Evolutionary conservation across 176 grass and related monocot species (phyloP), one percentile per base, ranked within the genome.

Genomic region (Eleusine indica): DNA sequence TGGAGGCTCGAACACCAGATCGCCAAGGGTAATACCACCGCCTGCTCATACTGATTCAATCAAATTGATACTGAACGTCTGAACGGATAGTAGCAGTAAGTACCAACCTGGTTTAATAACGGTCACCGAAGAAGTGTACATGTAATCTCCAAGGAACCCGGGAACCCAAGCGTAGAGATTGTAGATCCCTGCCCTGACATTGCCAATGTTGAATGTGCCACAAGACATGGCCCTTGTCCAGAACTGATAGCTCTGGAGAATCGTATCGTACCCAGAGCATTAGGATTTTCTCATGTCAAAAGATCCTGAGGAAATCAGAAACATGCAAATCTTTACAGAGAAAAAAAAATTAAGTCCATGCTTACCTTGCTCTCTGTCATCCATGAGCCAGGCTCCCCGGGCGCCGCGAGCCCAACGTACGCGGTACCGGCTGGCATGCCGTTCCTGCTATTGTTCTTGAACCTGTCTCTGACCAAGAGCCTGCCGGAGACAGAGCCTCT

Each of bases 111-210:
- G 66, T 1, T 69, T 78, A 7, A 97, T 78, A 7, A 97, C 78
- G 14, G 74, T 86, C 38, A 97, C 56, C 1, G 40, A 6, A 16
- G 80, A 56, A 46, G 70, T 71, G 17, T 83, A 14, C 86, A 80
- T 92, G 81, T 92, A 94, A 67, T 97, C 86, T 19, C 92, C 94
- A 66, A 92, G 51, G 40, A 86, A 74, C 15, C 94, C 88, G 4
- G 94, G 92, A 13, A 92, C 88, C 92, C 92, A 94, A 22, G 92
- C 92, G 72, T 97, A 92, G 39, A 97, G 78, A 42, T 51, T 89
- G 84, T 97, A 97, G 18, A 77, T 82, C n/a, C 94, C 92, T 15
- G 74, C 52, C 41, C 57, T 58, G 17, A 94, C 76, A 21, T 92
- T 87, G 42, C 4, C 42, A 10, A 97, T 90, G 78, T 58, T 76